Conservation (phyloP, 2,329 filamentous ascomycete species). For the Pseudogymnoascus sp. region DNA sequence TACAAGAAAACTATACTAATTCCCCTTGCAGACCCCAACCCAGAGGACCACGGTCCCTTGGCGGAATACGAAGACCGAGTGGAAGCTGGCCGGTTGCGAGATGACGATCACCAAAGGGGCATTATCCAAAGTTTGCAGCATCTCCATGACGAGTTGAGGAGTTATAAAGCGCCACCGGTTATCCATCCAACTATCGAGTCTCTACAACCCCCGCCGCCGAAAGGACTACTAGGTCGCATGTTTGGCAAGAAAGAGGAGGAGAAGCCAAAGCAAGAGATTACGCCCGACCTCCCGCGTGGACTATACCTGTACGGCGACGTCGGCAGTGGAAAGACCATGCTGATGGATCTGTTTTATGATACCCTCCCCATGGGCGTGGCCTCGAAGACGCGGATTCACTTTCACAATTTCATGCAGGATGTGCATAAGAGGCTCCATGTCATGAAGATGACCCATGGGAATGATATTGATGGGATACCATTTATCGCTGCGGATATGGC, state of each 20-base stretch:
- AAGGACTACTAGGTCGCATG: slow-evolving; percentile 51
- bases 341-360: slow-evolving; percentile 98
- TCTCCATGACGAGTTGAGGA: slow-evolving; percentile 72
- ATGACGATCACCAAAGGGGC: slow-evolving; percentile 86
- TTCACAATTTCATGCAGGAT: slow-evolving; percentile 99
- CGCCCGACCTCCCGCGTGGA: slow-evolving; percentile 72
- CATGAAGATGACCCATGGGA: slow-evolving; percentile 83
- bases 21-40: slow-evolving; percentile 14
- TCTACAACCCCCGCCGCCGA: slow-evolving; percentile 45
- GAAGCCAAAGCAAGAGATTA: slow-evolving; percentile 45
- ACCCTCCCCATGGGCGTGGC: slow-evolving; percentile 74
- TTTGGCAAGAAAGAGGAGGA: slow-evolving; percentile 40
- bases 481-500: slow-evolving; percentile 95
- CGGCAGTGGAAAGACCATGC: slow-evolving; percentile 96
- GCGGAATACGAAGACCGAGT: slow-evolving; percentile 85
- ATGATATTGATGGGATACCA: slow-evolving; percentile 81
- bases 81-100: slow-evolving; percentile 61
- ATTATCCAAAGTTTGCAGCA: slow-evolving; percentile 87
- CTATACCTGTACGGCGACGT: slow-evolving; percentile 96
- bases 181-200: slow-evolving; percentile 71
- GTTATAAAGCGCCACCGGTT: slow-evolving; percentile 68
- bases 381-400: slow-evolving; percentile 88
- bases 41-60: slow-evolving; percentile 56
- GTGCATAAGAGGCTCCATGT: slow-evolving; percentile 85
- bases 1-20: neutral